Evolutionary conservation across 352 stramenopile species (phyloP), one percentile per base, ranked within the genome.

Genomic region (Phytopythium litorale): DNA sequence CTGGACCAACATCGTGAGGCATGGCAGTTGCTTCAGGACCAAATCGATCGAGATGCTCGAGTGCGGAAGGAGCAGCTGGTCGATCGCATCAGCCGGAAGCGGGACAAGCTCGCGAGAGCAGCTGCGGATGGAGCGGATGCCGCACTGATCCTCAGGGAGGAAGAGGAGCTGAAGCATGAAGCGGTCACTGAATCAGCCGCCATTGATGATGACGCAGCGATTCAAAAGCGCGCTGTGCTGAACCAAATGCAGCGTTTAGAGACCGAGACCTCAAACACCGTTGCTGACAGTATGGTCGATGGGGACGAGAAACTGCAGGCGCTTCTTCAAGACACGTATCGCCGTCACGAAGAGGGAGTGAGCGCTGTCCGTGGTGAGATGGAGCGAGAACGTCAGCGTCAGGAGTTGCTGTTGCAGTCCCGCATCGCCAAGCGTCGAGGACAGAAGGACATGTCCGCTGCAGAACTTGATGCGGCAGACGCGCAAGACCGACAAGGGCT

Each of bases 61-160:
- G 16, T 68, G 21, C 72, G 66, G 18, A 82, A 79, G 42, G 51
- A 55, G 13, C 65, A 73, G 11, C 55, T 86, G 42, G 56, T 55
- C 15, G 67, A 77, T 16, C 70, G 73, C 4, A 65, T 86, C 15
- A 42, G 71, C 50, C 68, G 63, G 16, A 84, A 77, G 32, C 77
- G 75, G 0, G 57, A 55, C 9, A 51, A 42, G 12, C 15, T 81
- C 19, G 38, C 11, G 18, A 35, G 46, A 33, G 21, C 23, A 11
- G 12, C 60, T 0, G 63, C 56, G 30, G 46, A 35, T 12, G 42
- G 16, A 0, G 56, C 56, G 38, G 61, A 70, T 32, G 30, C 58
- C 6, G 63, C 48, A 46, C 33, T 58, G 4, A 30, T 21, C 12
- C 25, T 23, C 8, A 15, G 50, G 15, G 43, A 43, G 7, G 25